These are phyloP conservation scores for Eucalyptus fibrosa DNA, from an alignment of 345 rosid genomes.

Conservation along the genomic window DNA sequence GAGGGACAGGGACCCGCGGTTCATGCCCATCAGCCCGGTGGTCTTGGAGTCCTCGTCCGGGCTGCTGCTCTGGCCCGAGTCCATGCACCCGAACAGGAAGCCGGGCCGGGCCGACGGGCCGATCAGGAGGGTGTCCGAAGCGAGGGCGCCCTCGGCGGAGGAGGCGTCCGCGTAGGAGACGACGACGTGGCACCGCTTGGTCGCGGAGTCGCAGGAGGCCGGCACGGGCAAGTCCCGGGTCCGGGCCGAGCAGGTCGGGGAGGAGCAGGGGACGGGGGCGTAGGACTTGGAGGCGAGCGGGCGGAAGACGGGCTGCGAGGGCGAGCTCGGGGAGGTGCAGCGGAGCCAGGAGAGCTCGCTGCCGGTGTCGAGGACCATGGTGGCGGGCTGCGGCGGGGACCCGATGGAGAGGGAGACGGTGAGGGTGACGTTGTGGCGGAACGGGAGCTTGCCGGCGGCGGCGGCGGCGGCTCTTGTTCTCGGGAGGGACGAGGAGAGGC, in stretches of 20 bases:
- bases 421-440: constrained; percentile 73
- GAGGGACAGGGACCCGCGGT: constrained; percentile 76
- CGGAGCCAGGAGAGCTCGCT: constrained; percentile 90
- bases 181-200: constrained; percentile 59
- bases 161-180: constrained; percentile 86
- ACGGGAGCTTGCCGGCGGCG: constrained; percentile 56
- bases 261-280: constrained; percentile 46
- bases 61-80: constrained; percentile 49
- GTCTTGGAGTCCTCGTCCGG: constrained; percentile 51
- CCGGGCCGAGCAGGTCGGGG: constrained; percentile 45
- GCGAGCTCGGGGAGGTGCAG: constrained; percentile 23
- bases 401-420: constrained; percentile 65
- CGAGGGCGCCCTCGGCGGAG: constrained; percentile 78
- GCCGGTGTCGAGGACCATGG: constrained; percentile 89
- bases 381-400: constrained; percentile 76
- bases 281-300: constrained; percentile 16
- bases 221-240: constrained; percentile 71
- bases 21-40: constrained; percentile 86
- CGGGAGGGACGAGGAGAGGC: background rate
- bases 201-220: constrained; percentile 64
- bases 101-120: constrained; percentile 35
- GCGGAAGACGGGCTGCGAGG: background rate
- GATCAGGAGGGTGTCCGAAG: constrained; percentile 41
- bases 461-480: background rate
- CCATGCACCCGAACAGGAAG: constrained; percentile 80